Percentiles rank a stretch among this genome's conserved stretches.
These are phyloP conservation scores for Leccinum longicurvipes DNA, from an alignment of 768 basidiomycete species.

Conservation along the genomic window DNA sequence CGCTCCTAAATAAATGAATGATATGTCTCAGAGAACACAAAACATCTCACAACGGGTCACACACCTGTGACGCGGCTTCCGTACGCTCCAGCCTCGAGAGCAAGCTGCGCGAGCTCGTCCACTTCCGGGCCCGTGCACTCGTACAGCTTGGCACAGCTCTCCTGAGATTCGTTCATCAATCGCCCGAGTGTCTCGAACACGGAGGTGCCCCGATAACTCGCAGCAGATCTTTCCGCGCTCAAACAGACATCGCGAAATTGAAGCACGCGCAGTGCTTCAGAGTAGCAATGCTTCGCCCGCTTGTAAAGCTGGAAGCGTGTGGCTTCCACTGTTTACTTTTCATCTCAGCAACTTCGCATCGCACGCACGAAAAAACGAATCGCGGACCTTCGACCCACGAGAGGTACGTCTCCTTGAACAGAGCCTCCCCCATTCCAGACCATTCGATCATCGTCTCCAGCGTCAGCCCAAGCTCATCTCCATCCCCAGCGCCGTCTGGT, in stretches of 20 bases:
- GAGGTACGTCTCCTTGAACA: slow-evolving; percentile 67
- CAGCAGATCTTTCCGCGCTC: slow-evolving; percentile 29
- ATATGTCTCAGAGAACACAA: background rate
- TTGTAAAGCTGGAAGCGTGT: slow-evolving; percentile 81
- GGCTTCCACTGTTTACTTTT: slow-evolving; percentile 52
- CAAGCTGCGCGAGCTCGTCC: slow-evolving; percentile 62
- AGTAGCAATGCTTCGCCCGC: slow-evolving; percentile 76
- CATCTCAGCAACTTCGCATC: background rate
- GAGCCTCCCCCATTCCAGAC: slow-evolving; percentile 51
- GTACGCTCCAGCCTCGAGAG: slow-evolving; percentile 67
- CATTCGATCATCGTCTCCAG: slow-evolving; percentile 71
- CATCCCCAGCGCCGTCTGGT: slow-evolving; percentile 34
- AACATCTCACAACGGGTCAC: background rate
- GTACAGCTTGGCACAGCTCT: slow-evolving; percentile 62
- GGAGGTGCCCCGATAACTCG: slow-evolving; percentile 15
- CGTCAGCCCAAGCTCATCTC: slow-evolving; percentile 58
- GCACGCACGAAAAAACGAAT: background rate
- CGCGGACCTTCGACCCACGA: slow-evolving; percentile 75
- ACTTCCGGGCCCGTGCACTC: slow-evolving; percentile 83
- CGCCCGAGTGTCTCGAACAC: slow-evolving; percentile 54
- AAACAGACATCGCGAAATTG: slow-evolving; percentile 71
- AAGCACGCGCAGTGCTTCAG: slow-evolving; percentile 78
- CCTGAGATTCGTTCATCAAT: slow-evolving; percentile 79
- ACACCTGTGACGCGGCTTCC: slow-evolving; percentile 36
- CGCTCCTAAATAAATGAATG: slow-evolving; percentile 50